Evolutionary conservation across 225 moss, liverwort and hornwort genomes (phyloP), one percentile per base, ranked within the genome.

Genomic region (Lunularia cruciata): DNA sequence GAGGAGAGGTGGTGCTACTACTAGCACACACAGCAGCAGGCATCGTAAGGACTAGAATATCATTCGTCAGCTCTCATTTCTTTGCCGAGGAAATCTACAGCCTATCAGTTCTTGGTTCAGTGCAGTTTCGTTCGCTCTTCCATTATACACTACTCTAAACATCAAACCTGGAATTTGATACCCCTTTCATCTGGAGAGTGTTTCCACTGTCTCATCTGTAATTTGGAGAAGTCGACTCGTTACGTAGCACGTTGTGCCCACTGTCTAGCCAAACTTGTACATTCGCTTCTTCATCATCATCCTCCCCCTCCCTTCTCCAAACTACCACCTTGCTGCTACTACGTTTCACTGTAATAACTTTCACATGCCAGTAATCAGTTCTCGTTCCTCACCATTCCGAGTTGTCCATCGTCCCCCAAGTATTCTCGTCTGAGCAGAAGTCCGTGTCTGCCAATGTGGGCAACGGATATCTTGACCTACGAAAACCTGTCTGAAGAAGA

Each of bases 371-470:
- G 10, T 38, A 36, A 10, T 10, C 6, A 22, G 13, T 11, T 45
- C 45, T 46, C 61, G 8, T 38, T 4, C n/a, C n/a, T n/a, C n/a
- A n/a, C 46, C 45, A 14, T 6, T 0, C 14, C 57, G 0, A 40
- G 59, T 32, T 23, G 28, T 37, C 49, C n/a, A n/a, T n/a, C n/a
- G n/a, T n/a, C n/a, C n/a, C n/a, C n/a, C n/a, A n/a, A n/a, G n/a
- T 27, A 30, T 26, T 31, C 27, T 48, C 39, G 26, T 20, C 28
- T 49, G 47, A 66, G 48, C 30, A 65, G 68, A 53, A 32, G 30
- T 14, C n/a, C 52, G 53, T 53, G 65, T 66, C 59, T 39, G 78
- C 78, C 61, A 78, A 82, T 78, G 77, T 59, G 68, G 63, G 71
- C 68, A 32, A 74, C 68, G 46, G 75, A 48, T 46, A 66, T 71